Conservation (phyloP, 2,329 filamentous ascomycete species). For the Parastagonospora avenae region DNA sequence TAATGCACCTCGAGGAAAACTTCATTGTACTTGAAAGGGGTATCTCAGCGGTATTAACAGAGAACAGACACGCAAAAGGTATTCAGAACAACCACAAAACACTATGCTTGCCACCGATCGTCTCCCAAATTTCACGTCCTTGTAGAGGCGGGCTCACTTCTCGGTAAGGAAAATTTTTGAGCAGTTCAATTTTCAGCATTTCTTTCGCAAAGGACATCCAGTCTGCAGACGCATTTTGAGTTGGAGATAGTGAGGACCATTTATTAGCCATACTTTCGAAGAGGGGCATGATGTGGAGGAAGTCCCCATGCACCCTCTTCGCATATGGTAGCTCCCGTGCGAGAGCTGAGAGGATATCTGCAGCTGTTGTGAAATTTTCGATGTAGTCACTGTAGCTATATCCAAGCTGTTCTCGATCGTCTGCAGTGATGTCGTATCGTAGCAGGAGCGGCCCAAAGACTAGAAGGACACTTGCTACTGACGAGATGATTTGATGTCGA, state of each 20-base stretch:
- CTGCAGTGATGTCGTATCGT: conserved; percentile 10
- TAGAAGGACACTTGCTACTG: conserved; percentile 25
- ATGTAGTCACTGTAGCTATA: conserved; percentile 3
- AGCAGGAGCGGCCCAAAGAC: conserved; percentile 25
- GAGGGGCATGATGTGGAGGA: conserved; percentile 14
- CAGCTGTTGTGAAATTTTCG: conserved; percentile 17
- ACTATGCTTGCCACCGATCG: neutral
- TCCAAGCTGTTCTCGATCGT: conserved; percentile 4
- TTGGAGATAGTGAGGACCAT: neutral
- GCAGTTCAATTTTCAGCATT: too few relatives aligned
- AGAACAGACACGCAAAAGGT: neutral
- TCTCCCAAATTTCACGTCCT: neutral
- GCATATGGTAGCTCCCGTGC: conserved; percentile 19
- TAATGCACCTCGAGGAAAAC: too few relatives aligned
- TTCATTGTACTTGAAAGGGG: neutral
- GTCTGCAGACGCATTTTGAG: too few relatives aligned
- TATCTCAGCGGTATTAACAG: neutral
- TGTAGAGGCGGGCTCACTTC: conserved; percentile 11
- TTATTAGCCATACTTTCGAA: conserved; percentile 8
- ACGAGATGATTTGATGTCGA: conserved; percentile 21
- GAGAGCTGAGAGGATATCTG: conserved; percentile 19
- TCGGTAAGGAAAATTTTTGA: too few relatives aligned
- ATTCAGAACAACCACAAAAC: conserved; percentile 1
- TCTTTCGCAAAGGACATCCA: too few relatives aligned
- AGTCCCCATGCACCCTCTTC: conserved; percentile 27